Conservation (phyloP, 2,329 filamentous ascomycete species). For the Phaeoacremonium minimum region DNA sequence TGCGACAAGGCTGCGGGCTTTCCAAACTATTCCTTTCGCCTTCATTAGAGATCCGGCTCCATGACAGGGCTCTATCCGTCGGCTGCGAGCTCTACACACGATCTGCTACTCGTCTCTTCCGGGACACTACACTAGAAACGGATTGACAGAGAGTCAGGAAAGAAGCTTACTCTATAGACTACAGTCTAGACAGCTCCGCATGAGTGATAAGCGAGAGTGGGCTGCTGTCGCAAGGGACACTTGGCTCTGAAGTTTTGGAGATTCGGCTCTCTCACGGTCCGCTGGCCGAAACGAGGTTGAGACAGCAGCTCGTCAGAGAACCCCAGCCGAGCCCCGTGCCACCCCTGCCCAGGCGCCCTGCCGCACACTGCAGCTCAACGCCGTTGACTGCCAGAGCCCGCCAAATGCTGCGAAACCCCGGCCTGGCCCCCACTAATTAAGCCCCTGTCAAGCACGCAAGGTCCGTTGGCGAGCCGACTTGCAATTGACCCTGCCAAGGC, state of each 20-base stretch:
- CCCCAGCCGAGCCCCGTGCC: conserved; percentile 7
- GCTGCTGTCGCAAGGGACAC: background rate
- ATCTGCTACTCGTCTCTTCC: too few species aligned
- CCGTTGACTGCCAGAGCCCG: too few species aligned
- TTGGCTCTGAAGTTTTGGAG: conserved; percentile 1
- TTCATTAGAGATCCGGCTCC: too few species aligned
- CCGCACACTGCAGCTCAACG: too few species aligned
- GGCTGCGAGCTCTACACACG: too few species aligned
- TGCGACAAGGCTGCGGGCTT: too few species aligned
- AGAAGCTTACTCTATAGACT: conserved; percentile 6
- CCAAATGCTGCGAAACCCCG: conserved; percentile 4
- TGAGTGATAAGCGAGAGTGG: background rate
- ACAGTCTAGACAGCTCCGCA: background rate
- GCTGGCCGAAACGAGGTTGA: conserved; percentile 17
- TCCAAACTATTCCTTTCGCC: too few species aligned
- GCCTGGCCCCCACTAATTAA: background rate
- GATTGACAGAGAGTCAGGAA: too few species aligned
- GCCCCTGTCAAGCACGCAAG: background rate
- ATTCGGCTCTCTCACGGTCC: conserved; percentile 11
- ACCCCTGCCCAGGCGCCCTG: conserved; percentile 4
- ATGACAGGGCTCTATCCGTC: too few species aligned
- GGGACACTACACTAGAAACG: too few species aligned
- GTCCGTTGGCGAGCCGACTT: background rate
- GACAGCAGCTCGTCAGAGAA: conserved; percentile 13
- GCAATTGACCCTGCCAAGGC: background rate